Conservation (phyloP, 805 yeast genomes). For the Lachancea lanzarotensis region DNA sequence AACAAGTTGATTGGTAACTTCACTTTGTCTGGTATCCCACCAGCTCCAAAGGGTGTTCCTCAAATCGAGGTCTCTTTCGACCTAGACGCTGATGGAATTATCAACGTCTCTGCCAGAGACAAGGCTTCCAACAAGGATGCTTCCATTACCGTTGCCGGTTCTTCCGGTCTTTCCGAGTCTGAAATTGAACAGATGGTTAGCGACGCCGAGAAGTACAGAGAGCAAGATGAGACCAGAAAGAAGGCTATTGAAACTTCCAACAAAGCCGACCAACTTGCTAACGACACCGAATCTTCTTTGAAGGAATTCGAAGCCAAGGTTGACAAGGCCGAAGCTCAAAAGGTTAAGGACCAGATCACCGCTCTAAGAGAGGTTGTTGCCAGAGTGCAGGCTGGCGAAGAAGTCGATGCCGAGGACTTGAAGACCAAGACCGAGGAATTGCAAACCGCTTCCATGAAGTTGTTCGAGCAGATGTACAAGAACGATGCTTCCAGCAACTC, state of each 20-base stretch:
- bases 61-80: constrained; percentile 87
- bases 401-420: constrained; percentile 49
- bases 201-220: constrained; percentile 85
- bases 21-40: constrained; percentile 87
- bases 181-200: constrained; percentile 88
- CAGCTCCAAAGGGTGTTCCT: constrained; percentile 77
- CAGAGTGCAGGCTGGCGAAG: constrained; percentile 57
- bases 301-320: constrained; percentile 61
- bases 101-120: constrained; percentile 91
- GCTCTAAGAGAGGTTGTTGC: constrained; percentile 60
- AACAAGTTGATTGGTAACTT: constrained; percentile 97
- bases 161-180: constrained; percentile 83
- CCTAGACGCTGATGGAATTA: constrained; percentile 95
- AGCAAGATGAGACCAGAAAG: constrained; percentile 80
- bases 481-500: constrained; percentile 21
- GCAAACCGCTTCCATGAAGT: constrained; percentile 67
- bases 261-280: constrained; percentile 68
- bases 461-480: constrained; percentile 57
- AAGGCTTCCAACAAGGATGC: constrained; percentile 91
- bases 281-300: constrained; percentile 84
- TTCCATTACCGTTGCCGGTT: constrained; percentile 92
- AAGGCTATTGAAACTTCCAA: constrained; percentile 77
- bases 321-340: constrained; percentile 42
- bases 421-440: constrained; percentile 69
- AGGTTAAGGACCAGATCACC: constrained; percentile 45